These are phyloP conservation scores for Erythrobasidium yunnanense DNA, from an alignment of 768 basidiomycete species.

Conservation along the genomic window DNA sequence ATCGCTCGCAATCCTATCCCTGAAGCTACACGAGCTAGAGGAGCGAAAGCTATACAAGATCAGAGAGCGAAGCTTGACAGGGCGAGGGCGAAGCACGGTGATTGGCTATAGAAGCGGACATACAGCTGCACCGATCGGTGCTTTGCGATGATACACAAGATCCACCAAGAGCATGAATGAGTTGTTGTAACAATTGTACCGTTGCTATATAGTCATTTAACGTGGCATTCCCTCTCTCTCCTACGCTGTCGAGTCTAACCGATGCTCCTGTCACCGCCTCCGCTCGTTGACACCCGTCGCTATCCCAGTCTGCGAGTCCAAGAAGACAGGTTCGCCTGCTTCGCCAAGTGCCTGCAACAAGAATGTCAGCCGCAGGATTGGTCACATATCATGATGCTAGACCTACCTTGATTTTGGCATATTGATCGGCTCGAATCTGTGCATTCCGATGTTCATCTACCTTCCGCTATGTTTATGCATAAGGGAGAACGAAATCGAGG, in stretches of 20 bases:
- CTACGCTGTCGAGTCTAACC: too few relatives aligned
- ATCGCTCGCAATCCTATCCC: conserved; percentile 21
- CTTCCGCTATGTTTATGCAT: not conserved
- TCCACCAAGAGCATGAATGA: too few relatives aligned
- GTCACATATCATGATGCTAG: not conserved
- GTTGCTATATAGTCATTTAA: too few relatives aligned
- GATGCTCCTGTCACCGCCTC: not conserved
- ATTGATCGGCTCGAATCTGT: not conserved
- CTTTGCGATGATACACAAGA: too few relatives aligned
- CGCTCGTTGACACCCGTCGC: not conserved
- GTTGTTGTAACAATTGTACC: too few relatives aligned
- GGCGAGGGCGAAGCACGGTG: conserved; percentile 13
- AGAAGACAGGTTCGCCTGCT: conserved; percentile 18
- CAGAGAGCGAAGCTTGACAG: not conserved
- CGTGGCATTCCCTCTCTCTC: too few relatives aligned
- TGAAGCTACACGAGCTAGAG: not conserved
- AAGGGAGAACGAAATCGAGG: not conserved
- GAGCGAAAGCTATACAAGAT: conserved; percentile 1
- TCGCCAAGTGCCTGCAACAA: conserved; percentile 3
- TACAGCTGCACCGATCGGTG: too few relatives aligned
- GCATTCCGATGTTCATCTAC: conserved; percentile 11
- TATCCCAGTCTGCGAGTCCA: not conserved
- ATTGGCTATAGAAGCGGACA: conserved; percentile 16
- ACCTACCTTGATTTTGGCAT: conserved; percentile 14
- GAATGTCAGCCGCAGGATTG: not conserved